Evolutionary conservation across 2,329 filamentous ascomycete genomes (phyloP), one percentile per base, ranked within the genome.

Genomic region (Fusarium brevicatenulatum): DNA sequence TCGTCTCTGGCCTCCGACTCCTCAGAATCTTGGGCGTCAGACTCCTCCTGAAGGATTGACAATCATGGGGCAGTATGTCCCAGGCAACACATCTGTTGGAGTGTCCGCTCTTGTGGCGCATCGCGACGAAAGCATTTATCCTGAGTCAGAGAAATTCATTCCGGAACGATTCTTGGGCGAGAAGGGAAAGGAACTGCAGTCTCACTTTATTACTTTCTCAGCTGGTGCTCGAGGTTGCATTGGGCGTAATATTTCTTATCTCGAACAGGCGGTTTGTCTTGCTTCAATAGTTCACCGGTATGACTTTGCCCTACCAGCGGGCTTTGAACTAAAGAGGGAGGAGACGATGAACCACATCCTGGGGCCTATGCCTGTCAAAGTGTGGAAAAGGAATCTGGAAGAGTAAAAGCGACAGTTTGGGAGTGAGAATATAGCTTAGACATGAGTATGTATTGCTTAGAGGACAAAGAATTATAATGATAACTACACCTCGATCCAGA

Each of bases 241-340:
- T 4, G 84, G 85, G 3, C 76, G 80, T 11, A 82, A 81, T 23
- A 80, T 82, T 8, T 80, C 79, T 1, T 80, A 85, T 56, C 76
- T 87, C 21, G 85, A 87, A 73, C 84, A 87, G 74, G 81, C 82
- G 2, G 81, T 86, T 13, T 66, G 83, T 3, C 43, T 86, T 15
- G 84, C 83, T 5, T 81, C 81, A 1, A 68, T 86, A 19, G 76
- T 86, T 3, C 81, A 83, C 71, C 75, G 82, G 2, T 86, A 83
- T 59, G 81, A 47, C 3, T 46, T 57, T 19, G 30, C 40, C 1
- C 23, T 57, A 12, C 54, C 23, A n/a, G 40, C 39, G 19, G 54
- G 54, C 9, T 57, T 57, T 10, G 30, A 57, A 8, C 9, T 57
- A 3, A 37, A 57, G 54, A 46, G 54, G 13, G 54, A 57, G 54